Percentiles rank a stretch among this genome's conserved stretches.
These are phyloP conservation scores for Phytophthora chlamydospora DNA, from an alignment of 352 stramenopile genomes.

Conservation along the genomic window DNA sequence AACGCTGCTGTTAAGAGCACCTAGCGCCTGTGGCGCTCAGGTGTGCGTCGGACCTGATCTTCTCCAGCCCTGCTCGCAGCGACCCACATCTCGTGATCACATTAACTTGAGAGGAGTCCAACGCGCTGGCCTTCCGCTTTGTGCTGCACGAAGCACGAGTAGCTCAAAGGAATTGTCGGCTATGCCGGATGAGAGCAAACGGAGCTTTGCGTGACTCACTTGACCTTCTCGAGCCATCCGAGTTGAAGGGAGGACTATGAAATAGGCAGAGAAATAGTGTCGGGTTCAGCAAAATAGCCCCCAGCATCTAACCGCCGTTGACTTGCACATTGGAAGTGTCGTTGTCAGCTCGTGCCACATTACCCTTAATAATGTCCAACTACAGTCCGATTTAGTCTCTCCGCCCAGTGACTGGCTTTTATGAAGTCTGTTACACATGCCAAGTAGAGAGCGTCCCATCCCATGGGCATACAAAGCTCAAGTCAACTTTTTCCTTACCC, in stretches of 20 bases:
- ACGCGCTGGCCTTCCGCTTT: no score
- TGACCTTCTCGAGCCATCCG: not conserved
- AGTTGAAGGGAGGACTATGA: slow-evolving; percentile 20
- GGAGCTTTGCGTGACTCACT: no score
- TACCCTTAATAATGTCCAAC: not conserved
- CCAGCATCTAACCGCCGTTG: not conserved
- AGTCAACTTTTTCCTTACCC: slow-evolving; percentile 6
- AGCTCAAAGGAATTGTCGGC: no score
- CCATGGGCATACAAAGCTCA: slow-evolving; percentile 10
- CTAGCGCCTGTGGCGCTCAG: no score
- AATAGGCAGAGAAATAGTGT: not conserved
- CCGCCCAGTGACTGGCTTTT: slow-evolving; percentile 8
- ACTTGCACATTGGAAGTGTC: not conserved
- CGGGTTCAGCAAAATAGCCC: not conserved
- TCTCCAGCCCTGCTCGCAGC: no score
- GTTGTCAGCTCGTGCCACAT: not conserved
- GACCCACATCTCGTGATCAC: no score
- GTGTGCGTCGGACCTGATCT: no score
- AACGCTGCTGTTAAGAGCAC: no score
- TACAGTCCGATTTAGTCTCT: not conserved
- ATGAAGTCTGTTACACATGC: slow-evolving; percentile 8
- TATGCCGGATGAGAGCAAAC: no score
- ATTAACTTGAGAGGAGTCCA: no score
- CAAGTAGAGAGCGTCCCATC: slow-evolving; percentile 15
- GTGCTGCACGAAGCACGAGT: no score